A percentile compares a stretch with the other conserved stretches of the same genome.
Evolutionary conservation across 1,139 yeast genomes (phyloP).

Genomic region (Suhomyces terraborum): DNA sequence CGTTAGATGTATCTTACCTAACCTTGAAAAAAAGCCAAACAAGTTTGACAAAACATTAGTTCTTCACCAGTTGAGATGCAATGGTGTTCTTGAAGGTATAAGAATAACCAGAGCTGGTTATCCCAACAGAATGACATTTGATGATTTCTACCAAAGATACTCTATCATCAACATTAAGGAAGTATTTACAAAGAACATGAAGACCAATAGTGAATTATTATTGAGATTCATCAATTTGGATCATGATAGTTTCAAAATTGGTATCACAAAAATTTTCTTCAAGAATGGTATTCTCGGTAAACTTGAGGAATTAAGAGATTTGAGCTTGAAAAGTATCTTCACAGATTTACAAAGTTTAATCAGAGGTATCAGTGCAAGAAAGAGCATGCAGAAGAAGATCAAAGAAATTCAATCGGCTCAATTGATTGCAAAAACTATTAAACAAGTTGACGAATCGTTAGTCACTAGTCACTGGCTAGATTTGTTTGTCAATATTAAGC

Average conservation of each 20-base stretch:
- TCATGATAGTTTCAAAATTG: conserved; percentile 69
- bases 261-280: conserved; percentile 85
- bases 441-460: conserved; percentile 52
- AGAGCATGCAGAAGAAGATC: conserved; percentile 50
- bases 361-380: conserved; percentile 65
- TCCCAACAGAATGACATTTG: conserved; percentile 86
- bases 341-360: conserved; percentile 66
- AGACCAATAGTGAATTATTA: conserved; percentile 69
- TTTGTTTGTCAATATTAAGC: conserved; percentile 70
- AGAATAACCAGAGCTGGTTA: conserved; percentile 96
- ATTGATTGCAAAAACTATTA: conserved; percentile 64
- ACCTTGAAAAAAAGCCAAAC: conserved; percentile 69
- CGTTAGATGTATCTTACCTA: conserved; percentile 94
- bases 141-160: conserved; percentile 77
- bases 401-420: conserved; percentile 71
- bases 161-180: conserved; percentile 56
- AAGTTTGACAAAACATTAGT: conserved; percentile 76
- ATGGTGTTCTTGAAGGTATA: conserved; percentile 97
- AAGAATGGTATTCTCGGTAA: conserved; percentile 92
- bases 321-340: conserved; percentile 56
- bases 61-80: conserved; percentile 87
- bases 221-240: conserved; percentile 64
- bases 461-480: conserved; percentile 77
- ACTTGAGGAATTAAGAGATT: conserved; percentile 77
- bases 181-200: conserved; percentile 51